These are phyloP conservation scores for Tribonema minus DNA, from an alignment of 108 stramenopile genomes.

Conservation along the genomic window DNA sequence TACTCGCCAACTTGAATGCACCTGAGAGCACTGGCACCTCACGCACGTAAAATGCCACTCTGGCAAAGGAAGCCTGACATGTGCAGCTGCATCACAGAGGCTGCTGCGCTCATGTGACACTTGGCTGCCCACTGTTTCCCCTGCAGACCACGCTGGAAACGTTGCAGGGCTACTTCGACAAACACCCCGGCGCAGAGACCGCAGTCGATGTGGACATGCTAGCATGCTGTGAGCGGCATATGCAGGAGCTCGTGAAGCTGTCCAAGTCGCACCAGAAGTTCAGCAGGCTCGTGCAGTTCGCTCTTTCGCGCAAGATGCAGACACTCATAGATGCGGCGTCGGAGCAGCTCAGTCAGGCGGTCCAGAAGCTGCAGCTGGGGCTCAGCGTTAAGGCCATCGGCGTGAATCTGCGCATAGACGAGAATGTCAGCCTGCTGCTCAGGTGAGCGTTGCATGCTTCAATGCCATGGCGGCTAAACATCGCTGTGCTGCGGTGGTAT, in stretches of 20 bases:
- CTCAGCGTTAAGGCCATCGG: not conserved
- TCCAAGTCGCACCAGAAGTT: not conserved
- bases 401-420: not conserved
- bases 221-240: not conserved
- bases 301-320: not conserved
- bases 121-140: not conserved
- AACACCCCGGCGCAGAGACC: not conserved
- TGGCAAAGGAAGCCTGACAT: too few relatives aligned
- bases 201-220: not conserved
- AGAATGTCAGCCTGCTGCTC: too few relatives aligned
- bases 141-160: not conserved
- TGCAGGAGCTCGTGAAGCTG: not conserved
- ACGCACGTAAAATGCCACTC: too few relatives aligned
- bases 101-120: not conserved
- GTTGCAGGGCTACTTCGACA: not conserved
- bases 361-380: not conserved
- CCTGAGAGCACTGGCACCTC: not conserved
- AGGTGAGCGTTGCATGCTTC: too few relatives aligned
- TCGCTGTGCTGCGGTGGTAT: too few relatives aligned
- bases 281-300: not conserved
- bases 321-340: not conserved
- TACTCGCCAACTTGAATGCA: not conserved
- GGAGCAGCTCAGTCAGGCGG: not conserved
- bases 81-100: too few relatives aligned
- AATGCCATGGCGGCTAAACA: too few relatives aligned